Evolutionary conservation across 1,284 basidiomycete species (phyloP).

Genomic region (Cutaneotrichosporon mucoides): DNA sequence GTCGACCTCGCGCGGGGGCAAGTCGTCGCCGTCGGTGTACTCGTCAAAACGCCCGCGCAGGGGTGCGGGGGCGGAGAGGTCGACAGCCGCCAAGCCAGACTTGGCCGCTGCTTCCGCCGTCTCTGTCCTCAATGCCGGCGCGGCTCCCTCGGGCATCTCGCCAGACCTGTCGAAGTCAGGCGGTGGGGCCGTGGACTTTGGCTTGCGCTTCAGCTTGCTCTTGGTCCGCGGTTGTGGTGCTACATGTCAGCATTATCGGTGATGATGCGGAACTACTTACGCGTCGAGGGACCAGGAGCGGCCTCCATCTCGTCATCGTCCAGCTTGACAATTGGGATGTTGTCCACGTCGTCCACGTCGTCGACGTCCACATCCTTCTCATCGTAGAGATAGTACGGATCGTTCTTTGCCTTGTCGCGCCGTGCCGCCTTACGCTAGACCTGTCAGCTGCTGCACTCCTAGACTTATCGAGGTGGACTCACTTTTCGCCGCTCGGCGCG

Average conservation of each 20-base stretch:
- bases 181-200: conserved; percentile 25
- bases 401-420: conserved; percentile 67
- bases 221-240: conserved; percentile 1
- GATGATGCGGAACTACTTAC: conserved; percentile 8
- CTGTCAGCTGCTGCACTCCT: neutral
- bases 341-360: conserved; percentile 61
- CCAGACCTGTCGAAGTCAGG: conserved; percentile 65
- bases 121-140: conserved; percentile 23
- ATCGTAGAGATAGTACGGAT: conserved; percentile 77
- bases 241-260: neutral
- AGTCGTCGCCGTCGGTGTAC: conserved; percentile 56
- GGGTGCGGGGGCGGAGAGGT: conserved; percentile 10
- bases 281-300: conserved; percentile 32
- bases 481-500: conserved; percentile 42
- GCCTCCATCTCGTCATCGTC: conserved; percentile 54
- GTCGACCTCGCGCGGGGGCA: conserved; percentile 1
- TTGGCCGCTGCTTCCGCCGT: neutral
- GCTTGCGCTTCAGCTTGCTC: conserved; percentile 12
- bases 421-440: conserved; percentile 67
- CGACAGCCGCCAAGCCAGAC: conserved; percentile 45
- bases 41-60: conserved; percentile 54
- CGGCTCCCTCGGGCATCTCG: conserved; percentile 72
- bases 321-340: conserved; percentile 76
- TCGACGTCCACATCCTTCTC: conserved; percentile 58
- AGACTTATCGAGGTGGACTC: conserved; percentile 18